These are phyloP conservation scores for Blastosporella zonata DNA, from an alignment of 1,284 basidiomycete species.

Conservation along the genomic window DNA sequence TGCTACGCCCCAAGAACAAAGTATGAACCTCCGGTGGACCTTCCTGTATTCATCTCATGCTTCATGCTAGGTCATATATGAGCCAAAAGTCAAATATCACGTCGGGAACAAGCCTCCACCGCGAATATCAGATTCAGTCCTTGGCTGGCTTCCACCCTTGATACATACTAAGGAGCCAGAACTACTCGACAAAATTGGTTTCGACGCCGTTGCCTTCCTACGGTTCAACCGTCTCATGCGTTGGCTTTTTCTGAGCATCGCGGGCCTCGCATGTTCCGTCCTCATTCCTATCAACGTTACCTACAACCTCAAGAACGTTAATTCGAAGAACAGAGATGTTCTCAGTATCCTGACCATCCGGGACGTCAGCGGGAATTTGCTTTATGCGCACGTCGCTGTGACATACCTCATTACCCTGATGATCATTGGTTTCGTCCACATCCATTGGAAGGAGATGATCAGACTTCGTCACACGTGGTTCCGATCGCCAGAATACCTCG, in stretches of 20 bases:
- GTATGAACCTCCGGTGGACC: conserved; percentile 32
- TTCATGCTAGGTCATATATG: conserved; percentile 56
- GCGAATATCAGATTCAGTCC: conserved; percentile 75
- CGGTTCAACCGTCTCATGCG: conserved; percentile 89
- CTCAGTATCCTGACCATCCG: conserved; percentile 80
- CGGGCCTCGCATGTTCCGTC: conserved; percentile 66
- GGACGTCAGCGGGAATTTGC: conserved; percentile 61
- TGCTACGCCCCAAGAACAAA: conserved; percentile 79
- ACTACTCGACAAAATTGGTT: conserved; percentile 86
- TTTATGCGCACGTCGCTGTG: conserved; percentile 76
- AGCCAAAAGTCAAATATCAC: conserved; percentile 87
- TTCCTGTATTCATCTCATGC: conserved; percentile 3
- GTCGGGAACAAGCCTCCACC: conserved; percentile 79
- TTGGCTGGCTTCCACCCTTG: conserved; percentile 89
- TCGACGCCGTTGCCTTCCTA: conserved; percentile 92
- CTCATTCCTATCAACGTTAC: conserved; percentile 78
- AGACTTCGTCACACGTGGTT: conserved; percentile 68
- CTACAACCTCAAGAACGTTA: conserved; percentile 64
- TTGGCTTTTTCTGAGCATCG: conserved; percentile 70
- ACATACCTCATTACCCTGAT: conserved; percentile 72
- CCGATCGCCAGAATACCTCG: conserved; percentile 72
- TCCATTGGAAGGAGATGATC: conserved; percentile 76
- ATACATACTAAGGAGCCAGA: conserved; percentile 83
- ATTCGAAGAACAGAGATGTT: conserved; percentile 47
- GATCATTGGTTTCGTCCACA: conserved; percentile 63